Conservation (phyloP, 371 early-diverging fungal species). For the Modicella reniformis region DNA sequence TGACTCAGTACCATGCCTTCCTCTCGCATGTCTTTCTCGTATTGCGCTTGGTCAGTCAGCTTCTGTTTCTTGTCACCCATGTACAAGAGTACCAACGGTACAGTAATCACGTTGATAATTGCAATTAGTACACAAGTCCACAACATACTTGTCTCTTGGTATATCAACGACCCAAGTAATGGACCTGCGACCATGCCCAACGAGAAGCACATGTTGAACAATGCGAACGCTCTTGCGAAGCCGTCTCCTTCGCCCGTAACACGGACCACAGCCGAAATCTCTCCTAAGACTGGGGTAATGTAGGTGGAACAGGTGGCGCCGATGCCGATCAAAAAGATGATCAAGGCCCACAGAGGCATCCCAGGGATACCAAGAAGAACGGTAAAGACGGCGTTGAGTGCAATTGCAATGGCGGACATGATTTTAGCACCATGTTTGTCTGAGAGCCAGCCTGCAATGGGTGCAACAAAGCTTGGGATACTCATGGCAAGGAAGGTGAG, state of each 20-base stretch:
- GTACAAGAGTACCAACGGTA: conserved; percentile 40
- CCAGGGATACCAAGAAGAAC: conserved; percentile 54
- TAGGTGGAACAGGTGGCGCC: conserved; percentile 58
- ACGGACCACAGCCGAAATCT: conserved; percentile 58
- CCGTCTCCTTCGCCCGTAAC: conserved; percentile 56
- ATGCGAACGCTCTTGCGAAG: conserved; percentile 57
- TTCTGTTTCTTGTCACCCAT: conserved; percentile 45
- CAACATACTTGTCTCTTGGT: conserved; percentile 39
- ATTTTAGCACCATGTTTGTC: conserved; percentile 59
- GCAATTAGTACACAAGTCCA: conserved; percentile 46
- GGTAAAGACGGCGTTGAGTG: conserved; percentile 49
- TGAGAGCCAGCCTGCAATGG: conserved; percentile 57
- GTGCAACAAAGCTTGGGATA: conserved; percentile 58
- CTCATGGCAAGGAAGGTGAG: conserved; percentile 62
- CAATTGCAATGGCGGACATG: conserved; percentile 53
- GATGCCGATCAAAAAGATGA: conserved; percentile 56
- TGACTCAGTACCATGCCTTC: conserved; percentile 17
- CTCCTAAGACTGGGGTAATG: conserved; percentile 58
- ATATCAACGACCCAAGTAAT: conserved; percentile 34
- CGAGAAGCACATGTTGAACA: conserved; percentile 61
- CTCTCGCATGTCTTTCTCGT: conserved; percentile 34
- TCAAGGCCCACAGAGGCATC: conserved; percentile 45
- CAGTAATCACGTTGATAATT: conserved; percentile 10
- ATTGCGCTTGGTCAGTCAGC: conserved; percentile 29
- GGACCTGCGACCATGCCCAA: conserved; percentile 43